Percentiles rank a stretch among this genome's conserved stretches.
phyloP scores from a whole-genome alignment of 2,329 filamentous ascomycete genomes.

The Xylaria sp. region DNA sequence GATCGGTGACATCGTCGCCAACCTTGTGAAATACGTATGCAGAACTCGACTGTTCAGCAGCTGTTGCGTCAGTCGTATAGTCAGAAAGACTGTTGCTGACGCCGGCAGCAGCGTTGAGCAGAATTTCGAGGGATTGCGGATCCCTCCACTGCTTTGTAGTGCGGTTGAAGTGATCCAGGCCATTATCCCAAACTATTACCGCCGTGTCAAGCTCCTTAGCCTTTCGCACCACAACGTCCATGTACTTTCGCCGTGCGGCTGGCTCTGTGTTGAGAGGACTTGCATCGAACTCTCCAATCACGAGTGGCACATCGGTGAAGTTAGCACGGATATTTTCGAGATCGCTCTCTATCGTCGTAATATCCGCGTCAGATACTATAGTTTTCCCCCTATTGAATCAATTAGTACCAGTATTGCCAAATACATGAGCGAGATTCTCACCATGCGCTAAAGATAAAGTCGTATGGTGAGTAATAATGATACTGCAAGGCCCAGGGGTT shows the following conservation, averaged over 20 bases:
- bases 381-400: constrained; percentile 63
- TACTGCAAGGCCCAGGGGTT: constrained; percentile 71
- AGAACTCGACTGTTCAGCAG: constrained; percentile 59
- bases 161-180: constrained; percentile 65
- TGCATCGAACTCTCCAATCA: constrained; percentile 69
- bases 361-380: constrained; percentile 65
- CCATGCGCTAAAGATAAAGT: constrained; percentile 59
- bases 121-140: constrained; percentile 58
- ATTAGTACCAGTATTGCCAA: neutral
- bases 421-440: constrained; percentile 21
- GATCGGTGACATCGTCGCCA: constrained; percentile 55
- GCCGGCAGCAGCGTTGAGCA: constrained; percentile 57
- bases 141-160: constrained; percentile 62
- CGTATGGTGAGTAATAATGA: constrained; percentile 70
- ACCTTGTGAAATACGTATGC: constrained; percentile 67
- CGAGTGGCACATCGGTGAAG: constrained; percentile 64
- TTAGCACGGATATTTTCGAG: constrained; percentile 63
- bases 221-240: constrained; percentile 63
- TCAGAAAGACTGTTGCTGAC: constrained; percentile 62
- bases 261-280: constrained; percentile 62
- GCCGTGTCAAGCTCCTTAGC: constrained; percentile 62
- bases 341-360: constrained; percentile 60
- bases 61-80: constrained; percentile 60
- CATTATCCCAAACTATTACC: constrained; percentile 69
- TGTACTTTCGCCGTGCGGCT: constrained; percentile 68